A percentile compares a stretch with the other conserved stretches of the same genome.
These are phyloP conservation scores for Boletus vermiculosoides DNA, from an alignment of 768 basidiomycete genomes.

Conservation along the genomic window DNA sequence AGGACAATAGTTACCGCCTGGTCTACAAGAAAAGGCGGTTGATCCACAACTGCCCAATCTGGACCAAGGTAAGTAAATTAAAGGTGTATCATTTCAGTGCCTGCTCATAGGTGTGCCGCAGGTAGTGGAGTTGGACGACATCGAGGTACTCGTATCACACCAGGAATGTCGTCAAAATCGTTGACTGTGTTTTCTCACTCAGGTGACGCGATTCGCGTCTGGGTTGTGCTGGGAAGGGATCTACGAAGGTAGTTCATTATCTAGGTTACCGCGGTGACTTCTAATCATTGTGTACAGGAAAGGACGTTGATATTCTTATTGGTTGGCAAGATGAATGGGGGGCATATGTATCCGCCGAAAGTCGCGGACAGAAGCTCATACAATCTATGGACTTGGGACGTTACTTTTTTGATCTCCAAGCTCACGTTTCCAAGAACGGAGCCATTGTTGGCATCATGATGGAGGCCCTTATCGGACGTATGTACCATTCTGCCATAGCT, in stretches of 20 bases:
- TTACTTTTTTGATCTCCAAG: slow-evolving; percentile 31
- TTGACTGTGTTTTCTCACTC: neutral
- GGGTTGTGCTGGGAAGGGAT: slow-evolving; percentile 30
- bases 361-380: slow-evolving; percentile 30
- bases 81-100: neutral
- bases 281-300: slow-evolving; percentile 13
- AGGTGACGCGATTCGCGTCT: slow-evolving; percentile 27
- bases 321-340: slow-evolving; percentile 28
- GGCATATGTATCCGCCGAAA: slow-evolving; percentile 24
- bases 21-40: slow-evolving; percentile 26
- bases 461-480: slow-evolving; percentile 30
- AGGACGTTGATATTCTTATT: slow-evolving; percentile 30
- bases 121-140: slow-evolving; percentile 33
- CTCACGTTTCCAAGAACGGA: slow-evolving; percentile 32
- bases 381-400: slow-evolving; percentile 27
- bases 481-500: neutral
- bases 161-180: neutral
- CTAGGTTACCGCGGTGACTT: neutral
- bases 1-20: slow-evolving; percentile 26
- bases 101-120: slow-evolving; percentile 12
- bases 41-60: slow-evolving; percentile 24
- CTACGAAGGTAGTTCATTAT: slow-evolving; percentile 21
- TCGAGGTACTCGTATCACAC: slow-evolving; percentile 21
- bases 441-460: slow-evolving; percentile 32
- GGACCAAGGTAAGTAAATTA: slow-evolving; percentile 29